Percentiles rank a stretch among this genome's conserved stretches.
Conservation (phyloP, 352 stramenopile species). For the Hyaloperonospora brassicae region DNA sequence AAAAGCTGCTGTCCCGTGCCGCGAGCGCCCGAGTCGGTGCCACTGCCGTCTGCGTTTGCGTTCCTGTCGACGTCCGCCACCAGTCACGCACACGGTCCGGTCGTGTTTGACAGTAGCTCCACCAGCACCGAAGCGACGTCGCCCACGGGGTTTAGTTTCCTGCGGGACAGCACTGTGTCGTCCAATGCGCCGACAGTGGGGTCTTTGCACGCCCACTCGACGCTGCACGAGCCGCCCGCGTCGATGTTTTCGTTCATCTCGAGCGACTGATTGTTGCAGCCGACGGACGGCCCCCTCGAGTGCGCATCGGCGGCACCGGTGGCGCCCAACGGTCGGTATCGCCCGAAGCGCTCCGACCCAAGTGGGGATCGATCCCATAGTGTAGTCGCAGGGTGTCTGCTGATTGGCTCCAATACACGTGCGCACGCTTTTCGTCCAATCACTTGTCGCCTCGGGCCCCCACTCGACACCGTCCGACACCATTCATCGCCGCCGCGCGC, state of each 20-base stretch:
- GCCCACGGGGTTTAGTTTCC: constrained; percentile 54
- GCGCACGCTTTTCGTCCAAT: not conserved
- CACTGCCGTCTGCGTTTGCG: constrained; percentile 33
- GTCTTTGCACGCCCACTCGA: constrained; percentile 20
- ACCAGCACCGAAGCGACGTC: constrained; percentile 34
- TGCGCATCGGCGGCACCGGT: no score
- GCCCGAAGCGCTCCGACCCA: no score
- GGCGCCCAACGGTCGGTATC: no score
- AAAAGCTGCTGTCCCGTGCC: constrained; percentile 3
- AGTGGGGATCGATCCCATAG: no score
- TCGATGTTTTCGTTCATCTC: constrained; percentile 66
- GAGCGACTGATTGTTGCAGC: constrained; percentile 11
- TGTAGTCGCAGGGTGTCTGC: no score
- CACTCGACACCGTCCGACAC: no score
- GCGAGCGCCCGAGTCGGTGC: constrained; percentile 17
- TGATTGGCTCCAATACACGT: no score
- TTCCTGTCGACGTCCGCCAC: constrained; percentile 33
- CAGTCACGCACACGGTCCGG: constrained; percentile 11
- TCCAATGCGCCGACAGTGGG: constrained; percentile 27
- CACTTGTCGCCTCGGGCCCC: not conserved
- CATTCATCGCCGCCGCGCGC: no score
- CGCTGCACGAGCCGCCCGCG: constrained; percentile 21
- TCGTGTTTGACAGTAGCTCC: constrained; percentile 25
- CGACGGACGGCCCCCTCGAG: no score
- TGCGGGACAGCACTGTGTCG: constrained; percentile 28